Base-by-base conservation (phyloP, 306 rosid genomes). In the Leucaena leucocephala region DNA sequence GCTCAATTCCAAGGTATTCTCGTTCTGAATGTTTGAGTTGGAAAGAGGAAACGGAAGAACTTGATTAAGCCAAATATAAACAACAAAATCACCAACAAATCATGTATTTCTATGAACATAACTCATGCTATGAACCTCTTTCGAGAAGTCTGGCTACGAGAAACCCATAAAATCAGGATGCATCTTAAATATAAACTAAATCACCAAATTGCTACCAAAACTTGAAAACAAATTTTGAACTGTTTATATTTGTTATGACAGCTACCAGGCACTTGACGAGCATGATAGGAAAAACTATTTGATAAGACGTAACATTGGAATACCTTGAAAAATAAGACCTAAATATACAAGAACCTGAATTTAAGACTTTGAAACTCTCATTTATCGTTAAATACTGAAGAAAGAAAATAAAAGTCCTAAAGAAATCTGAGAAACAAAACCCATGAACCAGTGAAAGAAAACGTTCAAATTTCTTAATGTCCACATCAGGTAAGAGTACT, bases 1-100 rank as follows among this genome's bases (percentile, higher is more conserved):
- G 78, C 27, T 38, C 52, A 70, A 43, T 78, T 67, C 63, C 64
- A 70, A 72, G 43, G 4, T 33, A 38, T 45, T 49, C 52, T 72
- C 5, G 19, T 6, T 59, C 63, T 21, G 35, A 40, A 4, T 35
- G 50, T 12, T 9, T 67, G 21, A 68, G 69, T 44, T 33, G 38
- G 2, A 44, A 27, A 35, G 42, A 35, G 57, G 19, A 17, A 49
- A 5, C 17, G 19, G 38, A 39, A 69, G 45, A 67, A 42, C 70
- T 27, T 78, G 48, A 9, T 68, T 45, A 57, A 66, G 42, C 40
- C 33, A 42, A 17, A 71, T 48, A 61, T 19, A 43, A 40, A 40
- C 34, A 16, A 69, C 38, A 79, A 61, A 46, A 79, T 39, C 43
- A 74, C 8, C 42, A 16, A 16, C 68, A 43, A 15, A 33, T 50